Base-by-base conservation (phyloP, 1,284 basidiomycete species). In the Serendipita sp. region DNA sequence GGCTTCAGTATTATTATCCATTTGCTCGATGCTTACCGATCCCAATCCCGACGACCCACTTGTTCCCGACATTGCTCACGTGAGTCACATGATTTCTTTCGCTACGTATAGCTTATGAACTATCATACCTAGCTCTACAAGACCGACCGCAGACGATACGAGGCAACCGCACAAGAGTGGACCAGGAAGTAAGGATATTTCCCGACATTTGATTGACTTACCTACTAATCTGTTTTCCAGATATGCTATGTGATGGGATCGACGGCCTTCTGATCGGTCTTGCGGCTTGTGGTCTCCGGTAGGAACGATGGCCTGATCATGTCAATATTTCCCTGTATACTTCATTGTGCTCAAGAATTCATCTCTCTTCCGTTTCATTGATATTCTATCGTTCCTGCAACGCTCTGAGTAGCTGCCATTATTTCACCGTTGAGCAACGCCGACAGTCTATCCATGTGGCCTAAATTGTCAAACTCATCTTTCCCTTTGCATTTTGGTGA, bases 11-110 rank as follows among this genome's bases (percentile, higher is more conserved):
- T 74, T 97, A 35, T 81, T 96, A 70, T 95, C 91, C 71, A 94
- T 97, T 72, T 95, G 91, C 70, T 96, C 94, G 68, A 93, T 96
- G 89, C 77, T 97, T 70, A 95, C 92, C 60, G 94, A 97, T 74
- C 93, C 93, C 68, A 97, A 96, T 77, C 93, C 93, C 63, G 93
- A 95, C 74, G 93, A 97, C 72, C 93, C 84, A n/a, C 72, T 81
- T 60, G 77, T 80, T 35, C 78, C 77, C 62, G 79, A 81, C 71
- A 80, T 81, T 64, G 79, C 79, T 38, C 75, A 78, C 67, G 74
- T 76, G 65, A 70, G 73, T 70, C 26, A 13, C 13, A 78, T 3
- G 77, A 22, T 22, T 87, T 72, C 85, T 87, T 55, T 85, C 87
- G 41, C 61, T 85, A 88, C 67, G 88, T 88, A 67, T 85, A 12